phyloP scores from a whole-genome alignment of 768 basidiomycete species.

The Goffeauzyma gilvescens region DNA sequence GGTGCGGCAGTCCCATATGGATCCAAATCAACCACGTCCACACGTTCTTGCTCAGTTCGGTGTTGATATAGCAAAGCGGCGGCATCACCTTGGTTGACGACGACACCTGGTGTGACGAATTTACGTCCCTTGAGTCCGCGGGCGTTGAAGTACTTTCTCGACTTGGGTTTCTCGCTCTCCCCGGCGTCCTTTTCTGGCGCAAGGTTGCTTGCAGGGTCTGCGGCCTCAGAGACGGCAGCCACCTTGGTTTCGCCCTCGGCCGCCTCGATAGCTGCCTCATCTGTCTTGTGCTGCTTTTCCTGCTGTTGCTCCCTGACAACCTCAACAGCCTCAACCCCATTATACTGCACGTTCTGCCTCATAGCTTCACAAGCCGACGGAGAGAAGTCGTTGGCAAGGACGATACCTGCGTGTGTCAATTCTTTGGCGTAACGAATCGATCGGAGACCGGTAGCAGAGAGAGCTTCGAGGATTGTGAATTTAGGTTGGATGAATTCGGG shows the following conservation, averaged over 20 bases:
- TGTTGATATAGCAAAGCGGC: slow-evolving; percentile 83
- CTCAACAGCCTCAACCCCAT: slow-evolving; percentile 39
- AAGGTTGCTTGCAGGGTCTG: too few relatives aligned
- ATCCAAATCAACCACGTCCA: slow-evolving; percentile 92
- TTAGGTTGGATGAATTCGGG: slow-evolving; percentile 34
- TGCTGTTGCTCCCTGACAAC: too few relatives aligned
- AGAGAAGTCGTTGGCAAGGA: slow-evolving; percentile 87
- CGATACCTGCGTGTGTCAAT: slow-evolving; percentile 67
- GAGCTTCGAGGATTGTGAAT: slow-evolving; percentile 69
- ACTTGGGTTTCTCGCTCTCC: slow-evolving; percentile 2
- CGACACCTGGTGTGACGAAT: too few relatives aligned
- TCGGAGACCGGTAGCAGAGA: slow-evolving; percentile 86
- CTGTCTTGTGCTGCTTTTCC: background rate
- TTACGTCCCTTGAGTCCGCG: slow-evolving; percentile 8
- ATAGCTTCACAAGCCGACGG: slow-evolving; percentile 66
- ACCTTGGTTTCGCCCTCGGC: slow-evolving; percentile 13
- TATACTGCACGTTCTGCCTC: slow-evolving; percentile 63
- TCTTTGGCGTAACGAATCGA: slow-evolving; percentile 96
- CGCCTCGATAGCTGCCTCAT: background rate
- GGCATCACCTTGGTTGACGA: slow-evolving; percentile 81
- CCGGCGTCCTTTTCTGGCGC: too few relatives aligned
- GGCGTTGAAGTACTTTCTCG: too few relatives aligned
- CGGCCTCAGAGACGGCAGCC: slow-evolving; percentile 1
- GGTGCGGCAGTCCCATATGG: slow-evolving; percentile 95
- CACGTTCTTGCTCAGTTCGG: slow-evolving; percentile 49